Percentiles rank a stretch among this genome's conserved stretches.
These are phyloP conservation scores for Rutidosis leptorrhynchoides DNA, from an alignment of 129 eudicot species.

Conservation along the genomic window DNA sequence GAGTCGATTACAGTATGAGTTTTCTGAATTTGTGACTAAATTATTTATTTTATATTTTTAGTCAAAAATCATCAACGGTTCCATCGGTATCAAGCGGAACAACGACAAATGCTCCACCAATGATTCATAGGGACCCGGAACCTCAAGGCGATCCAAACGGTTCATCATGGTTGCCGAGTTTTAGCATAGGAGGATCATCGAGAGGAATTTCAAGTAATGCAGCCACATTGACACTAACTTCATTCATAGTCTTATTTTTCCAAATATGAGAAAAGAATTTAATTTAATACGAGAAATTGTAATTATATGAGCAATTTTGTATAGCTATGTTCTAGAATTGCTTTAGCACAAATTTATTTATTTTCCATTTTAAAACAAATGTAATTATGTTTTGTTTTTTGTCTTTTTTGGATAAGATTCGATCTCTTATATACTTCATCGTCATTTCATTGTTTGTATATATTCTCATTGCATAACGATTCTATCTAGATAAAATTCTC, in stretches of 20 bases:
- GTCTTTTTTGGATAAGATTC: background rate
- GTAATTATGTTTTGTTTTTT: background rate
- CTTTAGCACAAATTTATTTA: conserved; percentile 3
- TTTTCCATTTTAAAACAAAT: background rate
- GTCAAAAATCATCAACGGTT: conserved; percentile 57
- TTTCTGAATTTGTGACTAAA: background rate
- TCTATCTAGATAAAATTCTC: too few species aligned
- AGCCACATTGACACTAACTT: conserved; percentile 22
- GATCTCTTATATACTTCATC: background rate
- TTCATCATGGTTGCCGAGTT: conserved; percentile 61
- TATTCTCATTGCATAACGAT: background rate
- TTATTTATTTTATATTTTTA: conserved; percentile 11
- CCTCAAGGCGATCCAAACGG: conserved; percentile 32
- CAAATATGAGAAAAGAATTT: background rate
- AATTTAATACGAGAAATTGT: conserved; percentile 1
- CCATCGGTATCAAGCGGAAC: conserved; percentile 27
- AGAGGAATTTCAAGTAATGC: conserved; percentile 22
- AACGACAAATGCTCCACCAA: conserved; percentile 22
- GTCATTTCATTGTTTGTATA: too few species aligned
- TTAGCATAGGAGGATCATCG: conserved; percentile 48
- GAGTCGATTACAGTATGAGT: too few species aligned
- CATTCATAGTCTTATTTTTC: conserved; percentile 16
- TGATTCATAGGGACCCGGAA: conserved; percentile 23
- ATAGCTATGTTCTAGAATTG: conserved; percentile 29
- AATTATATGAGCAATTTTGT: conserved; percentile 35